Evolutionary conservation across 768 basidiomycete genomes (phyloP).

Genomic region (Mycena metata): DNA sequence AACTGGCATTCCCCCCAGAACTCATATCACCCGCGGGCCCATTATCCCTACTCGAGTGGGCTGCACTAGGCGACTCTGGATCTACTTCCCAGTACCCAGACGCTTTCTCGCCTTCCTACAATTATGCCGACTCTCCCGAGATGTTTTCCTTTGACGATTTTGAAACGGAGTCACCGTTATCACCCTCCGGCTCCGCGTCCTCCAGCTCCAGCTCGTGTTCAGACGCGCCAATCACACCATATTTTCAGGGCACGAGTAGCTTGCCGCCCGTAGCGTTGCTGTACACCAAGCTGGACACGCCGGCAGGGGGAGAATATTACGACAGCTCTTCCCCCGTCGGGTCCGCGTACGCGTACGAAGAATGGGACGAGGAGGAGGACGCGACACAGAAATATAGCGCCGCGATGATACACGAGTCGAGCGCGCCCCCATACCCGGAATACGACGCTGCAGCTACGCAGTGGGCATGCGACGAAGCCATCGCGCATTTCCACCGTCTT

Average conservation of each 20-base stretch:
- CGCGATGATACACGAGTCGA: slow-evolving; percentile 11
- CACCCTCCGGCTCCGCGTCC: slow-evolving; percentile 29
- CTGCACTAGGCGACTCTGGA: slow-evolving; percentile 19
- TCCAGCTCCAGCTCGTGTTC: slow-evolving; percentile 36
- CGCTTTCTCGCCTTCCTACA: slow-evolving; percentile 22
- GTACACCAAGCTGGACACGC: slow-evolving; percentile 18
- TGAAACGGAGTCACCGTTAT: slow-evolving; percentile 19
- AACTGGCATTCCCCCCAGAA: slow-evolving; percentile 22
- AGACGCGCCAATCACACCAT: slow-evolving; percentile 34
- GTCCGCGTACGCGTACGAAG: slow-evolving; percentile 19
- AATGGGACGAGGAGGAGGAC: slow-evolving; percentile 22
- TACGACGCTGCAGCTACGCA: slow-evolving; percentile 24
- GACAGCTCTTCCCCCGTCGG: background rate
- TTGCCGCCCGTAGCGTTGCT: slow-evolving; percentile 16
- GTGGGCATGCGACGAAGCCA: slow-evolving; percentile 24
- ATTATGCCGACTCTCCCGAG: slow-evolving; percentile 26
- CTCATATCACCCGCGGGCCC: slow-evolving; percentile 14
- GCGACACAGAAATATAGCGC: slow-evolving; percentile 18
- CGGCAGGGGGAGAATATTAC: slow-evolving; percentile 12
- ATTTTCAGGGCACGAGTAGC: slow-evolving; percentile 1
- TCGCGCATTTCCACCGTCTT: slow-evolving; percentile 22
- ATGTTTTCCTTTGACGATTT: slow-evolving; percentile 25
- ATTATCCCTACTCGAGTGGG: slow-evolving; percentile 25
- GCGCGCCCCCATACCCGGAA: slow-evolving; percentile 7
- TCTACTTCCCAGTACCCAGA: slow-evolving; percentile 22